Conservation (phyloP, 257 asterid genomes). For the Solanum microdontum region DNA sequence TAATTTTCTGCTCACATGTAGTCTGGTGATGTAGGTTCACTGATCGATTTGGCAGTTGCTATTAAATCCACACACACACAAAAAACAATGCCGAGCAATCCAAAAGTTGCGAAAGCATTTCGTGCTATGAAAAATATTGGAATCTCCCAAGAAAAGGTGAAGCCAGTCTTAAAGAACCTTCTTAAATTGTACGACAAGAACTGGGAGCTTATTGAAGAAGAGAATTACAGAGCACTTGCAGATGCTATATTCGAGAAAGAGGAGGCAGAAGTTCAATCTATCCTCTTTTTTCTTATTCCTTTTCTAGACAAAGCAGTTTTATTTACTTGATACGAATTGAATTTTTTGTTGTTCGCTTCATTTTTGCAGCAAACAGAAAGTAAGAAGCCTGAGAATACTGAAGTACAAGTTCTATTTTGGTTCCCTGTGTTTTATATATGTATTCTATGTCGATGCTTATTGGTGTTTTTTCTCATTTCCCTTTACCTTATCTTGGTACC, state of each 20-base stretch:
- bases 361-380: conserved; percentile 5
- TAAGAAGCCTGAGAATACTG: conserved; percentile 3
- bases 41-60: conserved; percentile 11
- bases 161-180: conserved; percentile 60
- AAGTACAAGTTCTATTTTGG: background rate
- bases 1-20: background rate
- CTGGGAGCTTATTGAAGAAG: conserved; percentile 81
- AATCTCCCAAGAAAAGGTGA: conserved; percentile 50
- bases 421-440: background rate
- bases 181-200: conserved; percentile 53
- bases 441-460: background rate
- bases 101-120: conserved; percentile 41
- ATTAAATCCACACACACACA: background rate
- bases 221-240: conserved; percentile 67
- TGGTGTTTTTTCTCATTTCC: background rate
- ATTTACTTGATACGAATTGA: background rate
- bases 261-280: conserved; percentile 33
- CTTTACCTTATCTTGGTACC: background rate
- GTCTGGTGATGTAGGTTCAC: conserved; percentile 1
- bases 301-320: background rate
- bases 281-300: background rate
- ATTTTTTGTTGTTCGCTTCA: background rate
- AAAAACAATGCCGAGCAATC: conserved; percentile 31
- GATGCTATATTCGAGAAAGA: conserved; percentile 78
- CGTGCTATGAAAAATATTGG: conserved; percentile 73